Evolutionary conservation across 805 yeast species (phyloP).

Genomic region (Kodamaea laetipori): DNA sequence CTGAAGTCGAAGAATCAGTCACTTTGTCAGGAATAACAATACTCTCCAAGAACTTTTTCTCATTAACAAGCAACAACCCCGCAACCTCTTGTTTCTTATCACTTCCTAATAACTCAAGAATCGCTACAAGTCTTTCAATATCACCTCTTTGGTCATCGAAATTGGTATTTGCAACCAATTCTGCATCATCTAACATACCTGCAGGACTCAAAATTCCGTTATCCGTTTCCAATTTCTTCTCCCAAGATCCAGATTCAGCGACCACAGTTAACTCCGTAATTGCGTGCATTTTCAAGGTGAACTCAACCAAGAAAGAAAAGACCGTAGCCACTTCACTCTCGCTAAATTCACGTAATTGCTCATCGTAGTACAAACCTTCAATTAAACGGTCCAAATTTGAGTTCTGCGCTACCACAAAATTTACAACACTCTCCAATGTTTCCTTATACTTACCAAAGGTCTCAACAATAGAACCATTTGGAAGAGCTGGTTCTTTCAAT

Average conservation of each 20-base stretch:
- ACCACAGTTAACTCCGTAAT: background rate
- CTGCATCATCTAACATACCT: background rate
- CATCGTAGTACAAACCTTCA: background rate
- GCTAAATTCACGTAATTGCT: background rate
- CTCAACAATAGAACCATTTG: background rate
- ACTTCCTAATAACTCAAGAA: background rate
- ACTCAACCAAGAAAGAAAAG: background rate
- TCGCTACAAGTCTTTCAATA: background rate
- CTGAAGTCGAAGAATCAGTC: too few species aligned
- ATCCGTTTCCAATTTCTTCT: background rate
- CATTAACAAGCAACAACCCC: slow-evolving; percentile 4
- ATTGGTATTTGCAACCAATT: background rate
- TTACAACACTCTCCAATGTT: background rate
- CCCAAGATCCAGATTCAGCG: too few species aligned
- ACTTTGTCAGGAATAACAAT: background rate
- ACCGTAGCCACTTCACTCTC: background rate
- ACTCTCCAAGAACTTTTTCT: background rate
- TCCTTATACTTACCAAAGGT: background rate
- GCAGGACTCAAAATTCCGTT: background rate
- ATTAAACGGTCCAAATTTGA: background rate
- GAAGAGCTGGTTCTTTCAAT: background rate
- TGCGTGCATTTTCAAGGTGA: background rate
- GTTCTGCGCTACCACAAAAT: background rate
- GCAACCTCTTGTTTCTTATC: slow-evolving; percentile 5
- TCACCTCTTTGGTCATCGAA: background rate